A percentile compares a stretch with the other conserved stretches of the same genome.
Conservation (phyloP, 1,284 basidiomycete genomes). For the Nidula niveotomentosa region DNA sequence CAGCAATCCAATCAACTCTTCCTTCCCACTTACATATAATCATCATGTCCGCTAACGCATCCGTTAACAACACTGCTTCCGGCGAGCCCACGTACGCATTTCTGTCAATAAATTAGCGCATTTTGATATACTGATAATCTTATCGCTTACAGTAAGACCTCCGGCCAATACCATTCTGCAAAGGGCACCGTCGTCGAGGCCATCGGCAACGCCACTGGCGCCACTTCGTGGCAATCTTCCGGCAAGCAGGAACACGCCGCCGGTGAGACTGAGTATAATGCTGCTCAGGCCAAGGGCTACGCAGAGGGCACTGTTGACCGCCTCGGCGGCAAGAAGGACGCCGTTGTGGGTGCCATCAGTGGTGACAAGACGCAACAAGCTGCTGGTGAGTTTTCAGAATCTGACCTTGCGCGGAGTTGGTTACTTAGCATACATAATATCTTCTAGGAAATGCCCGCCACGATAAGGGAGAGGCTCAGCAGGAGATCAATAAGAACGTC, state of each 20-base stretch:
- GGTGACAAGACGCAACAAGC: conserved; percentile 26
- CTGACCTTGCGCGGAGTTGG: background rate
- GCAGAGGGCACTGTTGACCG: conserved; percentile 62
- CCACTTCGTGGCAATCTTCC: conserved; percentile 44
- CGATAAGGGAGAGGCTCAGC: conserved; percentile 54
- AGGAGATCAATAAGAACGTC: conserved; percentile 38
- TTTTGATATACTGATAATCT: background rate
- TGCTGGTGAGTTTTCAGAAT: conserved; percentile 16
- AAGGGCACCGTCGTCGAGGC: conserved; percentile 45
- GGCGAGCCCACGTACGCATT: conserved; percentile 15
- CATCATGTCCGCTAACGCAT: too few relatives aligned
- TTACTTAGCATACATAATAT: conserved; percentile 15
- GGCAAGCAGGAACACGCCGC: conserved; percentile 62
- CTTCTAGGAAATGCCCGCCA: conserved; percentile 49
- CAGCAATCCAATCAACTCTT: too few relatives aligned
- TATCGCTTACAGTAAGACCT: conserved; percentile 38
- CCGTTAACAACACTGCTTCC: background rate
- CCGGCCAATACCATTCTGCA: background rate
- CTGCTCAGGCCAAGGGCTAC: conserved; percentile 55
- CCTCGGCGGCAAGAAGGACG: conserved; percentile 65
- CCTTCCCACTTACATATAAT: too few relatives aligned
- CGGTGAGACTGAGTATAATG: conserved; percentile 64
- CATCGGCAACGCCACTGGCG: conserved; percentile 49
- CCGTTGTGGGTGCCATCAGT: conserved; percentile 63
- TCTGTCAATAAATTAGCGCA: background rate